Conservation (phyloP, 352 stramenopile species). For the Phytophthora podocarpi region DNA sequence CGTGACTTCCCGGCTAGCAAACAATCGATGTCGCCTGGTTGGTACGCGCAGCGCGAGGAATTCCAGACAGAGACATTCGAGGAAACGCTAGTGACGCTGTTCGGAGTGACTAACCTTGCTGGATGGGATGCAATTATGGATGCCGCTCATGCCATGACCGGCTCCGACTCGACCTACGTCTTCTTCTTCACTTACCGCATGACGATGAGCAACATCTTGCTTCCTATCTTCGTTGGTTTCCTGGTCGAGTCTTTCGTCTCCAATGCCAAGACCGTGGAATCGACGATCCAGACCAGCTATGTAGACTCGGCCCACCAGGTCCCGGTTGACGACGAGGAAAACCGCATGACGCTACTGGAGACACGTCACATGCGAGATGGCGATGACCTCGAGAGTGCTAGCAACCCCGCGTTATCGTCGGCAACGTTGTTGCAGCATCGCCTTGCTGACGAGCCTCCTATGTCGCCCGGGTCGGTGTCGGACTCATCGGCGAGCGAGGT, state of each 20-base stretch:
- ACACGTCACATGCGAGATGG: constrained; percentile 47
- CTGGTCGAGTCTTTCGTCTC: constrained; percentile 85
- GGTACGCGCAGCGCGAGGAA: constrained; percentile 72
- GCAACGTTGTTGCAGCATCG: constrained; percentile 12
- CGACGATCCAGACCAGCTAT: constrained; percentile 65
- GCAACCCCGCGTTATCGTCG: constrained; percentile 8
- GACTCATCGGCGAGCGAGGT: constrained; percentile 60
- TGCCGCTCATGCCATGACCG: constrained; percentile 69
- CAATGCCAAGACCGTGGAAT: constrained; percentile 74
- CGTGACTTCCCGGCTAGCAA: constrained; percentile 60
- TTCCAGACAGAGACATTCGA: constrained; percentile 85
- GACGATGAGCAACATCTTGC: constrained; percentile 80
- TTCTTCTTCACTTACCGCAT: constrained; percentile 89
- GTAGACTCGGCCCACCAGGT: constrained; percentile 48
- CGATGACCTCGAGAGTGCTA: constrained; percentile 15
- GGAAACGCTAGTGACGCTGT: constrained; percentile 77
- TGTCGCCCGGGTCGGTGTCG: constrained; percentile 45
- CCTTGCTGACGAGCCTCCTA: constrained; percentile 15
- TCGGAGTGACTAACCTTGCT: constrained; percentile 74
- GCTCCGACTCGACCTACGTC: constrained; percentile 62
- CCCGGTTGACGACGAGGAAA: constrained; percentile 53
- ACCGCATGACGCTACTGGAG: constrained; percentile 60
- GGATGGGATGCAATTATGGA: constrained; percentile 87
- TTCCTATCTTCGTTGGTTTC: constrained; percentile 89
- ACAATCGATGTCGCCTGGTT: constrained; percentile 53